Evolutionary conservation across 306 rosid species (phyloP).

Genomic region (Crotalaria pallida): DNA sequence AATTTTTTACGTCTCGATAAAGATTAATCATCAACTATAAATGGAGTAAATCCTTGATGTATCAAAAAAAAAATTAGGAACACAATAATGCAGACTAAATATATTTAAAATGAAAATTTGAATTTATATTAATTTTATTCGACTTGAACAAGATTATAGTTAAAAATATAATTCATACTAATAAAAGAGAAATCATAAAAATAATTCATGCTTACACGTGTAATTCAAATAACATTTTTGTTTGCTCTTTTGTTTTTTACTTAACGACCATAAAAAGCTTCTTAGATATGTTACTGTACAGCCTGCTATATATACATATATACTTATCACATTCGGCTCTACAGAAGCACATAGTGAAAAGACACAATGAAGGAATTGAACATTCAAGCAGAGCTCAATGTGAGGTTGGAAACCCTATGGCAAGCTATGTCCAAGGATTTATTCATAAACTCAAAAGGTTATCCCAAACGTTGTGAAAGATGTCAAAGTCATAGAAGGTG

Average conservation of each 20-base stretch:
- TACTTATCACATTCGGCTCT: background rate
- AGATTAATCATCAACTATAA: no score
- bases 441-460: background rate
- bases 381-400: conserved; percentile 25
- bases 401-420: conserved; percentile 42
- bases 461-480: conserved; percentile 37
- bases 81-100: no score
- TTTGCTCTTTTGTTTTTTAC: background rate
- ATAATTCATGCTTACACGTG: background rate
- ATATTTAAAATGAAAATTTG: no score
- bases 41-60: no score
- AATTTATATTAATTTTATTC: no score
- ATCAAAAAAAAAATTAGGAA: no score
- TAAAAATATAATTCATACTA: no score
- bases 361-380: conserved; percentile 35
- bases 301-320: background rate
- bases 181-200: background rate
- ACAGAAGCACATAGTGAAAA: background rate
- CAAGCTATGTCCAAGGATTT: conserved; percentile 44
- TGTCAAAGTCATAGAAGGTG: conserved; percentile 44
- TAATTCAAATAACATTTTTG: no score
- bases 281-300: background rate
- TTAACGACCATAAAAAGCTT: background rate
- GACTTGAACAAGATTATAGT: no score
- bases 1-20: no score